A percentile compares a stretch with the other conserved stretches of the same genome.
Evolutionary conservation across 2,329 filamentous ascomycete species (phyloP).

Genomic region (Ascochyta rabiei): DNA sequence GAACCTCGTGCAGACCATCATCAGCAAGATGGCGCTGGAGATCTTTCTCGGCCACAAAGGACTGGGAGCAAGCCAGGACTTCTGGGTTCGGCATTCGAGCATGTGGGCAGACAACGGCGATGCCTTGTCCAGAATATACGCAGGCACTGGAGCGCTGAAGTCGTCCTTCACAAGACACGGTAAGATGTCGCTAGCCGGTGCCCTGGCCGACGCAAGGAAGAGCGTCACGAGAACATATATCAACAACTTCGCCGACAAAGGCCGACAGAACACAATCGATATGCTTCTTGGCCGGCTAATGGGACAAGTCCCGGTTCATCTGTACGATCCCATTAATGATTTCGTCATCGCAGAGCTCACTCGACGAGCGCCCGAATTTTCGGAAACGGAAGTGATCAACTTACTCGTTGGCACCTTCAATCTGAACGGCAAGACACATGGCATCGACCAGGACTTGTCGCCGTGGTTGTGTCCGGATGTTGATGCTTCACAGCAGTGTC

Average conservation of each 20-base stretch:
- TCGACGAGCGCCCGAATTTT: slow-evolving; percentile 72
- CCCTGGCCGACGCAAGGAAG: slow-evolving; percentile 93
- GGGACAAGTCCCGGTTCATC: slow-evolving; percentile 79
- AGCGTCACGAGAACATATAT: slow-evolving; percentile 93
- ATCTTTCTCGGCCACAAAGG: slow-evolving; percentile 77
- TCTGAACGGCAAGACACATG: slow-evolving; percentile 83
- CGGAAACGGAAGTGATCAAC: slow-evolving; percentile 73
- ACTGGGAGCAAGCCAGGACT: slow-evolving; percentile 74
- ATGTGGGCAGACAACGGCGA: slow-evolving; percentile 98
- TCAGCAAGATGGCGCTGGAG: slow-evolving; percentile 91
- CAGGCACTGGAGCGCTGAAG: slow-evolving; percentile 93
- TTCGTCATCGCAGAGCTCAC: slow-evolving; percentile 78
- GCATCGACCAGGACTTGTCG: slow-evolving; percentile 78
- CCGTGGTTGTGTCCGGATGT: slow-evolving; percentile 81
- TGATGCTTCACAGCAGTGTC: slow-evolving; percentile 64
- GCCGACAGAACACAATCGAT: slow-evolving; percentile 91
- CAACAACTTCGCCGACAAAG: slow-evolving; percentile 96
- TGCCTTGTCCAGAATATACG: slow-evolving; percentile 91
- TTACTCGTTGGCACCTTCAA: slow-evolving; percentile 94
- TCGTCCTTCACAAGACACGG: slow-evolving; percentile 92
- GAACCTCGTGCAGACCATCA: slow-evolving; percentile 93
- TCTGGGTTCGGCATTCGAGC: slow-evolving; percentile 90
- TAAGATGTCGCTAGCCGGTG: slow-evolving; percentile 93
- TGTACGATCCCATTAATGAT: slow-evolving; percentile 95
- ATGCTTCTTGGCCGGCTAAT: slow-evolving; percentile 85